Evolutionary conservation across 176 grass and related monocot species (phyloP).

Genomic region (Aegilops bicornis): DNA sequence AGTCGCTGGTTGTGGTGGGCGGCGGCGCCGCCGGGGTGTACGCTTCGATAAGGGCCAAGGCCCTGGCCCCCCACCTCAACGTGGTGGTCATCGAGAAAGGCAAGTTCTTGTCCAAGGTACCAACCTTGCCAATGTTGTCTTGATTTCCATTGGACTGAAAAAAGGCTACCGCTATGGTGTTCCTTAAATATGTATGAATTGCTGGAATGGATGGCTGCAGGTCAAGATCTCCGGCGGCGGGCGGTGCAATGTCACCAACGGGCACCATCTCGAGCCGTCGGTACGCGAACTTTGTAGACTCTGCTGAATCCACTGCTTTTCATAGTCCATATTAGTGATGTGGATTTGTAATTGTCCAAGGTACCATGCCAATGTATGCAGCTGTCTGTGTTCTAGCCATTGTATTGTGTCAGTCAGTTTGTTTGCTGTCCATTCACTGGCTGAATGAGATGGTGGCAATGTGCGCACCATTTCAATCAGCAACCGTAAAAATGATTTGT

Average conservation of each 20-base stretch:
- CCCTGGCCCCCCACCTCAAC: constrained; percentile 60
- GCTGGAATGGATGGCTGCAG: constrained; percentile 20
- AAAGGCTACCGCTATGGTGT: not conserved
- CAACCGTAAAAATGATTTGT: not conserved
- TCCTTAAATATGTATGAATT: not conserved
- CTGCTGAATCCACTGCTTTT: not conserved
- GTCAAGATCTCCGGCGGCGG: constrained; percentile 95
- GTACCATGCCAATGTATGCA: too few species aligned
- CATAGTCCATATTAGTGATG: too few species aligned
- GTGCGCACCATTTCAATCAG: not conserved
- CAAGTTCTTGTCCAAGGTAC: constrained; percentile 80
- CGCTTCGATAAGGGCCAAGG: constrained; percentile 86
- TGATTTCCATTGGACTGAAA: not conserved
- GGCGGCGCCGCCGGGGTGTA: constrained; percentile 87
- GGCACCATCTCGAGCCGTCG: constrained; percentile 62
- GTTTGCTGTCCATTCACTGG: not conserved
- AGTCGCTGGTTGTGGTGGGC: constrained; percentile 71
- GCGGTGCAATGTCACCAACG: constrained; percentile 93
- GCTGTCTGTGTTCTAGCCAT: not conserved
- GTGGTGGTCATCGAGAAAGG: constrained; percentile 84
- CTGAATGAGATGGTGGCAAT: not conserved
- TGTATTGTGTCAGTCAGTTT: not conserved
- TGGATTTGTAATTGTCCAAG: not conserved
- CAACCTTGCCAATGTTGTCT: not conserved
- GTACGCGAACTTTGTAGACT: constrained; percentile 9